Evolutionary conservation across 139 green algal genomes (phyloP), one percentile per base, ranked within the genome.

Genomic region (Chlorella sp.): DNA sequence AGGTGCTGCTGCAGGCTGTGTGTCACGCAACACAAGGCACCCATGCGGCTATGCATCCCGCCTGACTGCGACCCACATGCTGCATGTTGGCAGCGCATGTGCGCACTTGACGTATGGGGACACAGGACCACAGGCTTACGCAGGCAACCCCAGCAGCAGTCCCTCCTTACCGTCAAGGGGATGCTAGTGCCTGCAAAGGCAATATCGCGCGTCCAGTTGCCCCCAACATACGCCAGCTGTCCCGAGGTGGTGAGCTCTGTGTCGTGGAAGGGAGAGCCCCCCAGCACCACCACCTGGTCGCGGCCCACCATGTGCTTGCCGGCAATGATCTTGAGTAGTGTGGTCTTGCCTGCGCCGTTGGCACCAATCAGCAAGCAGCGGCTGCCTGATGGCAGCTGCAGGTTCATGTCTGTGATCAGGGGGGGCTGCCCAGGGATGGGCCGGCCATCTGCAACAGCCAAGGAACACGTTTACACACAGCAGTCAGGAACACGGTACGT

Each of bases 151-250:
- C n/a, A n/a, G n/a, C n/a, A n/a, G n/a, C n/a, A n/a, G n/a, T n/a
- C n/a, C n/a, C n/a, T n/a, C n/a, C 73, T 73, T 51, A 91, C 88
- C 73, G 88, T 84, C 10, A 98, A 77, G 6, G 94, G 92, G 4
- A 98, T 77, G 72, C 83, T 85, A 72, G 88, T 92, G 32, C 92
- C 92, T 1, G 92, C 94, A 77, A 97, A 97, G 17, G 94, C 95
- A 31, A 99, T 83, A 81, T 98, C 92, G 0, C 91, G 79, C 65
- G 89, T 87, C 95, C 95, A 99, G 75, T 90, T 95, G 61, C 94
- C 93, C 1, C 95, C 95, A 29, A 99, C 75, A 74, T 99, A 99
- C 2, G 89, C 77, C 27, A 99, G 79, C 1, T 88, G 75, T 3
- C 95, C 95, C 33, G 63, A 80, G 64, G 75, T 89, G 22, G 91